Conservation (phyloP, 257 asterid genomes). For the Osmanthus fragrans region DNA sequence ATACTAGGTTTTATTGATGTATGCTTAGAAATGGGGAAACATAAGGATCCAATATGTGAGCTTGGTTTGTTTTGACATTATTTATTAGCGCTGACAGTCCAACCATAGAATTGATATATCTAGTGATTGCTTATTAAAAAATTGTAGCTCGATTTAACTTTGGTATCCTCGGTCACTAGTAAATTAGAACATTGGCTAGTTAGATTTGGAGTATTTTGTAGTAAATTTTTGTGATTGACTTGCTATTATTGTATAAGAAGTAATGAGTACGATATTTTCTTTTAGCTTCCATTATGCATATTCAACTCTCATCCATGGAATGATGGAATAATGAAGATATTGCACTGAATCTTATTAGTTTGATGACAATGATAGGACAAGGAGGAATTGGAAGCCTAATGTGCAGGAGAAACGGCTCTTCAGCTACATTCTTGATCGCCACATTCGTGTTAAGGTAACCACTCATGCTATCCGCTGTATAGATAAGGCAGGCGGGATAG, state of each 20-base stretch:
- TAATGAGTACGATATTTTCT: not conserved
- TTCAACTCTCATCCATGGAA: not conserved
- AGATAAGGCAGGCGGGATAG: constrained; percentile 96
- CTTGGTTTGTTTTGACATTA: not conserved
- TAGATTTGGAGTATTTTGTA: constrained; percentile 1
- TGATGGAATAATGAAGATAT: not conserved
- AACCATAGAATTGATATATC: not conserved
- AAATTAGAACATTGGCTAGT: constrained; percentile 16
- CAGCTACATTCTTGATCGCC: constrained; percentile 88
- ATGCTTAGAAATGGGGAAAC: not conserved
- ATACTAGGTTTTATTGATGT: not conserved
- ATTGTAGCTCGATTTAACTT: constrained; percentile 7
- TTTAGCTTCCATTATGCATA: not conserved
- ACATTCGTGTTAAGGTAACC: constrained; percentile 76
- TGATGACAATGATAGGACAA: constrained; percentile 52
- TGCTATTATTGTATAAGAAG: no score
- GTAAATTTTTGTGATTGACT: not conserved
- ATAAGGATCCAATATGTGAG: not conserved
- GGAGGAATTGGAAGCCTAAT: constrained; percentile 88
- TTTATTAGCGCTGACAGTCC: not conserved
- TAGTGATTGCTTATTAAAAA: not conserved
- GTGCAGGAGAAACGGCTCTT: constrained; percentile 88
- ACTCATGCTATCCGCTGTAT: constrained; percentile 96
- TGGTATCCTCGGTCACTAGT: not conserved
- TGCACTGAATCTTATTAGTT: constrained; percentile 26